These are phyloP conservation scores for Globisporangium barbulae DNA, from an alignment of 352 stramenopile genomes.

Conservation along the genomic window DNA sequence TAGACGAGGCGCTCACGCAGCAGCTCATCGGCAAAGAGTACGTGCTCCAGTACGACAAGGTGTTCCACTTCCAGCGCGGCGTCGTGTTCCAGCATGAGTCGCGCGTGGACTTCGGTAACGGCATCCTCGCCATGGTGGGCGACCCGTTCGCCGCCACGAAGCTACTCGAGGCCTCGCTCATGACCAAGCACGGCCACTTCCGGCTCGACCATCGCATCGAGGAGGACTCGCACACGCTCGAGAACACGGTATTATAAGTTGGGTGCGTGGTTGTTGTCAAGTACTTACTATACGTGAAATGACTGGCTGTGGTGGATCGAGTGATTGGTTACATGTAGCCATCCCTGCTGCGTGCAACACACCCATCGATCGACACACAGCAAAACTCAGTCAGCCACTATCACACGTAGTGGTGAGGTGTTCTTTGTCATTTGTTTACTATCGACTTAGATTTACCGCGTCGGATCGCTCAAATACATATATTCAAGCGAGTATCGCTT, in stretches of 20 bases:
- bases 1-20: constrained; percentile 50
- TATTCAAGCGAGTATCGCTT: no score
- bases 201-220: constrained; percentile 35
- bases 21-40: constrained; percentile 59
- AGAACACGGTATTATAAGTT: constrained; percentile 22
- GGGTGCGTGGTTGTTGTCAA: not conserved
- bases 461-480: no score
- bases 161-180: constrained; percentile 43
- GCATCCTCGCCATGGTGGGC: constrained; percentile 47
- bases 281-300: not conserved
- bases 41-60: constrained; percentile 63
- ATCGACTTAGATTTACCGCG: no score
- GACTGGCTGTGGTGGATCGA: not conserved
- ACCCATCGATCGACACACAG: no score
- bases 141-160: constrained; percentile 54
- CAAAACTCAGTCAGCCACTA: not conserved
- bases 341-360: not conserved
- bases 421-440: no score
- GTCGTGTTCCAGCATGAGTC: constrained; percentile 60
- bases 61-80: constrained; percentile 53
- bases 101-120: constrained; percentile 42
- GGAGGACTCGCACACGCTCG: constrained; percentile 38
- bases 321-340: not conserved
- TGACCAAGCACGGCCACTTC: constrained; percentile 61
- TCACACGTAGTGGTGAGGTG: no score